A percentile compares a stretch with the other conserved stretches of the same genome.
phyloP scores from a whole-genome alignment of 495 filamentous ascomycete genomes.

The Aspergillus campestris region DNA sequence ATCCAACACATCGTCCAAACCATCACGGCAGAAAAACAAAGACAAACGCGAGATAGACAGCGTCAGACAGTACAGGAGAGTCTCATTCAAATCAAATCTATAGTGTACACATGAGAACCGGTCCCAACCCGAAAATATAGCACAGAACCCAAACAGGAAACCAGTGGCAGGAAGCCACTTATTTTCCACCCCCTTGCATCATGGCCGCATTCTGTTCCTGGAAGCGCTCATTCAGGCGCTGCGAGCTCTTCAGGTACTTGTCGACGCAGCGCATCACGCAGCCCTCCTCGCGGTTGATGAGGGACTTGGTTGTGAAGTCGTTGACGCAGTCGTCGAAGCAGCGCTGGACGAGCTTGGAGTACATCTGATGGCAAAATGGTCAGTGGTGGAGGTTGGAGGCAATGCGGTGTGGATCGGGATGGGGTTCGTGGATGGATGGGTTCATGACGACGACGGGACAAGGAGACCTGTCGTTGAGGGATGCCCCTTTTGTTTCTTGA shows the following conservation, averaged over 20 bases:
- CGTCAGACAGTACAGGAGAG: no score
- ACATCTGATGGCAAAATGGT: constrained; percentile 55
- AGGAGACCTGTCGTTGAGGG: no score
- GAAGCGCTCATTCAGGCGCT: constrained; percentile 82
- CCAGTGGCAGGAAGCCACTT: neutral
- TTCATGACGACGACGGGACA: no score
- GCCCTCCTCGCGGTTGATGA: constrained; percentile 74
- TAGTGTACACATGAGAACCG: neutral
- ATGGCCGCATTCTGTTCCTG: constrained; percentile 88
- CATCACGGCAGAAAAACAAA: no score
- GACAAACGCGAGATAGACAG: no score
- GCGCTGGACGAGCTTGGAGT: constrained; percentile 86
- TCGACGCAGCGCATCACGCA: constrained; percentile 91
- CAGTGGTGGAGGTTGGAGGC: neutral
- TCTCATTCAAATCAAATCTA: no score
- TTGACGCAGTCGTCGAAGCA: constrained; percentile 97
- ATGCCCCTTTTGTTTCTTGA: no score
- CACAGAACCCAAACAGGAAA: constrained; percentile 2
- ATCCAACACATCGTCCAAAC: no score
- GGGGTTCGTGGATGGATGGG: neutral
- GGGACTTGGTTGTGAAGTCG: constrained; percentile 95
- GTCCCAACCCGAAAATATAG: constrained; percentile 6
- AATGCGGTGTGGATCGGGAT: neutral
- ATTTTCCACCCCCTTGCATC: constrained; percentile 53
- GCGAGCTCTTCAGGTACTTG: constrained; percentile 84